These are phyloP conservation scores for Actinomortierella ambigua DNA, from an alignment of 371 early-diverging fungal species.

Conservation along the genomic window DNA sequence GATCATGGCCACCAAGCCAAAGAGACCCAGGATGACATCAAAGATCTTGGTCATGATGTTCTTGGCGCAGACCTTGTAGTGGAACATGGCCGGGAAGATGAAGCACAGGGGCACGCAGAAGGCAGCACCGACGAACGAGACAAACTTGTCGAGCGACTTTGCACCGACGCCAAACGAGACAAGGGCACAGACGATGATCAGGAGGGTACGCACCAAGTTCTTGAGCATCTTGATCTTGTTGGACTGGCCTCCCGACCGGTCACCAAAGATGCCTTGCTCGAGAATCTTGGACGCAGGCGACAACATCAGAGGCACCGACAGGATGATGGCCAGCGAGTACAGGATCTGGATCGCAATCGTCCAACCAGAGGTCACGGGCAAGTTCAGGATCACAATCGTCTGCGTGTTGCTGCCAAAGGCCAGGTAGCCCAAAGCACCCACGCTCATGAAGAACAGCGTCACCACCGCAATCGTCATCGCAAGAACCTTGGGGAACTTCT, in stretches of 20 bases:
- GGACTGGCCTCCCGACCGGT: conserved; percentile 45
- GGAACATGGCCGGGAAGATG: conserved; percentile 80
- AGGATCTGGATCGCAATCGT: conserved; percentile 65
- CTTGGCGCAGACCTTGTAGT: conserved; percentile 58
- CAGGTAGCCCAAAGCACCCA: conserved; percentile 72
- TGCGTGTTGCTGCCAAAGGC: conserved; percentile 71
- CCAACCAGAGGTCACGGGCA: conserved; percentile 55
- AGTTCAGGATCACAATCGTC: conserved; percentile 70
- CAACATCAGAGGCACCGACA: conserved; percentile 70
- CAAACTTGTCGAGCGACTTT: conserved; percentile 73
- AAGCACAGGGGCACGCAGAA: conserved; percentile 67
- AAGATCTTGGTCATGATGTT: conserved; percentile 34
- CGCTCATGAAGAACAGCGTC: conserved; percentile 60
- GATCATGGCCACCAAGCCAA: conserved; percentile 76
- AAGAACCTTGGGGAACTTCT: conserved; percentile 63
- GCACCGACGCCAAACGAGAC: conserved; percentile 66
- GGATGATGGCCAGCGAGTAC: conserved; percentile 76
- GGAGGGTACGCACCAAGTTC: conserved; percentile 58
- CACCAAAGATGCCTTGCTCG: conserved; percentile 61
- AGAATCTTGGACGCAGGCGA: conserved; percentile 77
- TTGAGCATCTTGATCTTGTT: conserved; percentile 67
- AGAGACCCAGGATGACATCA: conserved; percentile 68
- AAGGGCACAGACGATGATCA: conserved; percentile 58
- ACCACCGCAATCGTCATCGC: conserved; percentile 60
- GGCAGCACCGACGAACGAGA: conserved; percentile 61